A percentile compares a stretch with the other conserved stretches of the same genome.
Evolutionary conservation across 1,284 basidiomycete species (phyloP).

Genomic region (Rhodotorula sp.): DNA sequence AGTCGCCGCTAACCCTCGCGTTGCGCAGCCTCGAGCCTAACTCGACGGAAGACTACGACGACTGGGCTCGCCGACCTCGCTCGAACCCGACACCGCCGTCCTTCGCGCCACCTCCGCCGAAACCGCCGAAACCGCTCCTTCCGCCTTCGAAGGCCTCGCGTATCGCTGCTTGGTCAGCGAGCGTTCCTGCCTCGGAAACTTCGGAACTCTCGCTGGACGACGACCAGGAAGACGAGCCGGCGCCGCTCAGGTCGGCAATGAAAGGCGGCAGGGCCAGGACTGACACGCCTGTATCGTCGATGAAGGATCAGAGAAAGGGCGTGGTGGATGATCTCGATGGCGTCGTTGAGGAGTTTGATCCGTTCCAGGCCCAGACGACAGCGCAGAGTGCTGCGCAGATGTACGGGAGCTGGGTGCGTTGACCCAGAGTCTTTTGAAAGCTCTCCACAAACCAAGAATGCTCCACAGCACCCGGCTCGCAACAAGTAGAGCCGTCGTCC

Average conservation of each 20-base stretch:
- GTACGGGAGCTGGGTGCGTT: conserved; percentile 17
- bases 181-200: not conserved
- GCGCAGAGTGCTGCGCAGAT: conserved; percentile 3
- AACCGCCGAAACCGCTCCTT: conserved; percentile 6
- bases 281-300: not conserved
- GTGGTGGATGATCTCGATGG: conserved; percentile 11
- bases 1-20: not conserved
- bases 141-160: conserved; percentile 18
- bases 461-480: no score
- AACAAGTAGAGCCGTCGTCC: no score
- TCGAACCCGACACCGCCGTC: not conserved
- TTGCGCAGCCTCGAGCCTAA: not conserved
- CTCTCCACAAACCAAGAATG: not conserved
- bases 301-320: not conserved
- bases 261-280: conserved; percentile 9
- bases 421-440: no score
- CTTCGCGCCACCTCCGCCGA: not conserved
- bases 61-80: not conserved
- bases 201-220: not conserved
- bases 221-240: not conserved
- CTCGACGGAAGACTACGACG: not conserved
- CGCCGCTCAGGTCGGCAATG: conserved; percentile 14
- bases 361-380: conserved; percentile 13
- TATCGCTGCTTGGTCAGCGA: conserved; percentile 23
- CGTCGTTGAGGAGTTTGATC: conserved; percentile 18